These are phyloP conservation scores for Basidiobolus meristosporus DNA, from an alignment of 371 early-diverging fungal genomes.

Conservation along the genomic window DNA sequence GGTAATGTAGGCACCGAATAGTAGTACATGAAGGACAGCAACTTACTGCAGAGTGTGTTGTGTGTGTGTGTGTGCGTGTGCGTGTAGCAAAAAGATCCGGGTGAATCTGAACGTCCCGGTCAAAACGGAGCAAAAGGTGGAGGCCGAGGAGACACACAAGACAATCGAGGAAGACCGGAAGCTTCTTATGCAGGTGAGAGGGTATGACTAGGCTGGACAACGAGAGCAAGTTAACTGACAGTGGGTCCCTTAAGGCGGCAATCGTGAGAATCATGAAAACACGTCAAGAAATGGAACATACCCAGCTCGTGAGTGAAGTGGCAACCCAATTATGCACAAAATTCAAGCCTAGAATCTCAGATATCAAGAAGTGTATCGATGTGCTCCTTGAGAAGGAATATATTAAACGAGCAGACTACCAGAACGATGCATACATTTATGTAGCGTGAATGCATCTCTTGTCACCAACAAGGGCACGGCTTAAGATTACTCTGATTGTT, in stretches of 20 bases:
- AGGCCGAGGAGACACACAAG: slow-evolving; percentile 73
- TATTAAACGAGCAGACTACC: slow-evolving; percentile 71
- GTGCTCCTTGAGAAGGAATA: slow-evolving; percentile 37
- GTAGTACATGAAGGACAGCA: too few species aligned
- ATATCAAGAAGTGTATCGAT: slow-evolving; percentile 95
- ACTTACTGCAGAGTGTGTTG: too few species aligned
- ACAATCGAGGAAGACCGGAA: slow-evolving; percentile 78
- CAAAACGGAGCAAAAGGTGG: slow-evolving; percentile 71
- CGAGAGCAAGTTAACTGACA: slow-evolving; percentile 2
- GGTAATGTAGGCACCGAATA: slow-evolving; percentile 9
- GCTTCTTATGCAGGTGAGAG: slow-evolving; percentile 53
- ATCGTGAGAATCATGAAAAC: slow-evolving; percentile 96
- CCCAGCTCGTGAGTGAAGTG: slow-evolving; percentile 70
- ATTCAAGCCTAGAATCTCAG: slow-evolving; percentile 78
- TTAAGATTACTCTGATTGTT: too few species aligned
- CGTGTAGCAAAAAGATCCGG: slow-evolving; percentile 50
- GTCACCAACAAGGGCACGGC: too few species aligned
- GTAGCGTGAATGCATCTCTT: too few species aligned
- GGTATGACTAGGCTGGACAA: background rate
- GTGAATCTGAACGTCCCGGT: slow-evolving; percentile 67
- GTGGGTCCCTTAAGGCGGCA: slow-evolving; percentile 42
- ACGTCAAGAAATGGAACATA: slow-evolving; percentile 76
- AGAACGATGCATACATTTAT: slow-evolving; percentile 74
- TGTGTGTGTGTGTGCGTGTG: too few species aligned
- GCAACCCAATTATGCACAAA: slow-evolving; percentile 70